Evolutionary conservation across 2,329 filamentous ascomycete genomes (phyloP).

Genomic region (Diaporthe vaccinii): DNA sequence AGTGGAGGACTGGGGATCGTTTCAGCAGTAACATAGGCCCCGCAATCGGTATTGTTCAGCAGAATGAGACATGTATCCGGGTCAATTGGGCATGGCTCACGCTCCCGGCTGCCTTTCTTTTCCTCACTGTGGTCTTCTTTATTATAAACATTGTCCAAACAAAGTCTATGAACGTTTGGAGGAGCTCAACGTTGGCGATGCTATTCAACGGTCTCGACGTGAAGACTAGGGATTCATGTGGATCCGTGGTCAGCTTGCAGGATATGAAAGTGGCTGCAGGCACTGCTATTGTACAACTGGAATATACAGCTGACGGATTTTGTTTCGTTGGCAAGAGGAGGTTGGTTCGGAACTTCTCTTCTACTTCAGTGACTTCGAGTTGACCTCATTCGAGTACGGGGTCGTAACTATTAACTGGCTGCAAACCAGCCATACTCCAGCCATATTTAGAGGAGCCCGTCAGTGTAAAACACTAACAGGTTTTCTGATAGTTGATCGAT

Average conservation of each 20-base stretch:
- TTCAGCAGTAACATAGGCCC: not conserved
- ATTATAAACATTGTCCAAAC: not conserved
- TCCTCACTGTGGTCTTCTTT: not conserved
- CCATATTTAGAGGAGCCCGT: too few species aligned
- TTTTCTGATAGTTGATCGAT: too few species aligned
- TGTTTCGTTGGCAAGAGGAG: not conserved
- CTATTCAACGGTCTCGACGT: not conserved
- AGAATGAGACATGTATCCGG: not conserved
- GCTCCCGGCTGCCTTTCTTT: not conserved
- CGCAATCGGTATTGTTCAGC: not conserved
- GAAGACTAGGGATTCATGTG: not conserved
- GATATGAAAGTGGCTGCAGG: not conserved
- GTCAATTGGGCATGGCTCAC: not conserved
- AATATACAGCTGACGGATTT: not conserved
- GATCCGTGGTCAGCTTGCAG: not conserved
- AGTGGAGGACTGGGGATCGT: not conserved
- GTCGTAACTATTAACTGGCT: too few species aligned
- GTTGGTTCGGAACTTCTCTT: not conserved
- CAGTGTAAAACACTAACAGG: too few species aligned
- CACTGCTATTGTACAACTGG: not conserved
- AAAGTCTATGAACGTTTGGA: not conserved
- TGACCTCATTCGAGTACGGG: not conserved
- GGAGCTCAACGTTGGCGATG: not conserved
- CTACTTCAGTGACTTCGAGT: not conserved
- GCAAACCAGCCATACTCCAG: too few species aligned